Evolutionary conservation across 495 filamentous ascomycete species (phyloP).

Genomic region (Acidomyces sp.): DNA sequence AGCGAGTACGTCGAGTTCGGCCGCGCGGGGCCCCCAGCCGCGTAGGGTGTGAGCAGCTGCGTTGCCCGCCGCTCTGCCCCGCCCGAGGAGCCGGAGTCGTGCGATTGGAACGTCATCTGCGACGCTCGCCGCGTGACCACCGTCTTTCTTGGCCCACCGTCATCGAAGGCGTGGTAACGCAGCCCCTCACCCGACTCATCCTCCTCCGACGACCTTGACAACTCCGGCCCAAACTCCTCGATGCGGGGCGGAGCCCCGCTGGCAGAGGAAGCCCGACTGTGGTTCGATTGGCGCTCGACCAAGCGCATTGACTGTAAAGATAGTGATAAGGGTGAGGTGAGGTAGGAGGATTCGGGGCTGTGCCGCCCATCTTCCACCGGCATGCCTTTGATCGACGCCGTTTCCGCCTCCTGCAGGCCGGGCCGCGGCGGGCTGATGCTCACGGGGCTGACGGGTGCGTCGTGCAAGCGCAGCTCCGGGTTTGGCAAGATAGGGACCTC

Average conservation of each 20-base stretch:
- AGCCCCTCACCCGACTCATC: constrained; percentile 2
- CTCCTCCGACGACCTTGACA: neutral
- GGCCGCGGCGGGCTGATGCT: constrained; percentile 11
- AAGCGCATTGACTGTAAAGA: too few species aligned
- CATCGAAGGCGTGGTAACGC: constrained; percentile 19
- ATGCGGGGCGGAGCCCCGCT: constrained; percentile 4
- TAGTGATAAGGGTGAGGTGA: too few species aligned
- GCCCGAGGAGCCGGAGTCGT: constrained; percentile 10
- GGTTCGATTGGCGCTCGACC: neutral
- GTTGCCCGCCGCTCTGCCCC: constrained; percentile 1
- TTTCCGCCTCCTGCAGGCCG: constrained; percentile 7
- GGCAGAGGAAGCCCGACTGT: constrained; percentile 10
- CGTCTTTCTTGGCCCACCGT: constrained; percentile 12
- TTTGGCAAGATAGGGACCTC: constrained; percentile 2
- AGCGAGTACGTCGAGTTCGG: constrained; percentile 61
- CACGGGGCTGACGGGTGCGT: constrained; percentile 9
- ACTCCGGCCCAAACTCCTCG: constrained; percentile 11
- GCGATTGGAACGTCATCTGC: constrained; percentile 9
- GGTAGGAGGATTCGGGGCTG: too few species aligned
- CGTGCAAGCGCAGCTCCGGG: constrained; percentile 7
- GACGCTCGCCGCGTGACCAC: constrained; percentile 3
- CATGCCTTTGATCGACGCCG: constrained; percentile 6
- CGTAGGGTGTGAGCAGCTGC: constrained; percentile 5
- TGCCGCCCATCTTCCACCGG: neutral
- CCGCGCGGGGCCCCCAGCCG: constrained; percentile 43